phyloP scores from a whole-genome alignment of 2,329 filamentous ascomycete species.

The Fusarium sp. region DNA sequence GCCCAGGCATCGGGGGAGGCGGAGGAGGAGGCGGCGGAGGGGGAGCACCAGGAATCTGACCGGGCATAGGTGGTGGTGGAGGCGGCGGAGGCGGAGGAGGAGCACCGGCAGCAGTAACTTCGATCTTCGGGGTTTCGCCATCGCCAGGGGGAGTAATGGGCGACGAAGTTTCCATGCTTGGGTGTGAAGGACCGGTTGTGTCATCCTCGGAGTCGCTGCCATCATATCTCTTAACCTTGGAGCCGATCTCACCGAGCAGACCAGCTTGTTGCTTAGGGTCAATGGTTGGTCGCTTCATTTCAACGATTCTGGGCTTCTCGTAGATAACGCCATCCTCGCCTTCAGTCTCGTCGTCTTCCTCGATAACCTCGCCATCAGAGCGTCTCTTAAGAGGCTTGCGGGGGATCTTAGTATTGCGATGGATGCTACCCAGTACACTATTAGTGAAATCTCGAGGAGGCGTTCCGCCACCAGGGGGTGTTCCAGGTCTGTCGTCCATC shows the following conservation, averaged over 20 bases:
- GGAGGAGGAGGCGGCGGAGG: too few relatives aligned
- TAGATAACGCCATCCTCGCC: conserved; percentile 66
- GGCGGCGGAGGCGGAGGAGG: conserved; percentile 35
- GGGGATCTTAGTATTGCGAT: conserved; percentile 67
- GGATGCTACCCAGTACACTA: conserved; percentile 78
- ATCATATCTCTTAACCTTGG: conserved; percentile 78
- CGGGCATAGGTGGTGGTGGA: conserved; percentile 12
- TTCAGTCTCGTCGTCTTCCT: conserved; percentile 63
- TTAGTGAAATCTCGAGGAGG: conserved; percentile 74
- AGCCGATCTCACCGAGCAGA: conserved; percentile 75
- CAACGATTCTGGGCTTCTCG: conserved; percentile 82
- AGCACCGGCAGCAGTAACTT: conserved; percentile 62
- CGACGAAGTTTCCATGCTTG: conserved; percentile 76
- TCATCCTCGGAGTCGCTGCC: conserved; percentile 78
- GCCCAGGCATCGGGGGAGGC: too few relatives aligned
- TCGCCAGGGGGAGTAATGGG: conserved; percentile 75
- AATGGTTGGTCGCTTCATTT: conserved; percentile 77
- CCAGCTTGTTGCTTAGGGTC: conserved; percentile 74
- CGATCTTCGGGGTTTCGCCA: conserved; percentile 67
- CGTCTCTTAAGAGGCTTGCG: conserved; percentile 62
- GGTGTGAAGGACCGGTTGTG: conserved; percentile 80
- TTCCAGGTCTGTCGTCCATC: conserved; percentile 78
- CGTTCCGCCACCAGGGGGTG: conserved; percentile 60
- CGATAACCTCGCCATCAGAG: conserved; percentile 56
- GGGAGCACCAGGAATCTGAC: too few relatives aligned